Evolutionary conservation across 2,329 filamentous ascomycete genomes (phyloP).

Genomic region (Monosporascus ibericus): DNA sequence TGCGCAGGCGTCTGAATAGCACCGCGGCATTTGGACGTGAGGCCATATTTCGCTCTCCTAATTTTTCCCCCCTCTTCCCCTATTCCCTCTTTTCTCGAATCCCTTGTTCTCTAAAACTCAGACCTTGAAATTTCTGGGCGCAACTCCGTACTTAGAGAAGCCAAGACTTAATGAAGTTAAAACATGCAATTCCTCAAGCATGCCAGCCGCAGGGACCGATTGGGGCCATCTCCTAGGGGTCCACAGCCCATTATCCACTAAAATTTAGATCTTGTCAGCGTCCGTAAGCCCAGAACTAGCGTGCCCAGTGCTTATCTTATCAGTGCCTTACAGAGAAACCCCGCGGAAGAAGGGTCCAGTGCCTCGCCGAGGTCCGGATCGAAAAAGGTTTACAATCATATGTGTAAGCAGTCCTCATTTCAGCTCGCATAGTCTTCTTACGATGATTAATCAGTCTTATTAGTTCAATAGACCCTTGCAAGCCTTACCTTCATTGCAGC

Average conservation of each 20-base stretch:
- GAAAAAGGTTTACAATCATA: too few species aligned
- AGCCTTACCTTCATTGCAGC: too few species aligned
- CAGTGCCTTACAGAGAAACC: neutral
- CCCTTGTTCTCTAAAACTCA: too few species aligned
- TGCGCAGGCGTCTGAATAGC: conserved; percentile 4
- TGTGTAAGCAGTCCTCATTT: too few species aligned
- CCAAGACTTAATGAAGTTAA: neutral
- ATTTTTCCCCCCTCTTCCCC: neutral
- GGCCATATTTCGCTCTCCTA: conserved; percentile 7
- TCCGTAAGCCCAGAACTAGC: neutral
- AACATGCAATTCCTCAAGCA: neutral
- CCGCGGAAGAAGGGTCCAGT: neutral
- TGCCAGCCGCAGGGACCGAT: neutral
- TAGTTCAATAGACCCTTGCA: too few species aligned
- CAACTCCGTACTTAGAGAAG: neutral
- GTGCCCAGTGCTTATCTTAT: too few species aligned
- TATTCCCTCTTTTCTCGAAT: neutral
- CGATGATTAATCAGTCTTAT: too few species aligned
- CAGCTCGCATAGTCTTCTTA: too few species aligned
- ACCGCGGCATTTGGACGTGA: conserved; percentile 6
- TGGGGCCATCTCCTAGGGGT: too few species aligned
- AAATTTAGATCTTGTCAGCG: neutral
- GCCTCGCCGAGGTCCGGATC: neutral
- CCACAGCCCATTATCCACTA: neutral
- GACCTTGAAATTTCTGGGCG: neutral